Conservation (phyloP, 1,139 yeast species). For the Yamadazyma taylorii region DNA sequence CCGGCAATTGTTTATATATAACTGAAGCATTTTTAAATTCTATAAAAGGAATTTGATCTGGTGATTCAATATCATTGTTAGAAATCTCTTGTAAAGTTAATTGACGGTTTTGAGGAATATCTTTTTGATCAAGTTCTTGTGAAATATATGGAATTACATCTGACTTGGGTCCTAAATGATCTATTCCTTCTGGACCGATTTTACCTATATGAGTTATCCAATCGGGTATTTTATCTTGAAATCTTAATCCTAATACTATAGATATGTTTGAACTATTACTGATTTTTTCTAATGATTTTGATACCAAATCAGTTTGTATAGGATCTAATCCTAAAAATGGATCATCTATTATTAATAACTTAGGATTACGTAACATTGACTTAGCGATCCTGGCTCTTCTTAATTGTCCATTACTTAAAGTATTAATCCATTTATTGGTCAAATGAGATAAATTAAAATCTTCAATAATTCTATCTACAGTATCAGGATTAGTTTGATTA, state of each 20-base stretch:
- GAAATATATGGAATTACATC: constrained; percentile 18
- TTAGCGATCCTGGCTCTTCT: constrained; percentile 86
- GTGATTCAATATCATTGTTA: not conserved
- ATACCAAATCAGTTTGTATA: constrained; percentile 58
- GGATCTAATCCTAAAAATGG: constrained; percentile 93
- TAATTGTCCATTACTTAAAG: constrained; percentile 90
- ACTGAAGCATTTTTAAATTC: constrained; percentile 67
- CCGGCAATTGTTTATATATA: constrained; percentile 59
- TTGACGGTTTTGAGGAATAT: constrained; percentile 4
- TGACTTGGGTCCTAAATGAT: constrained; percentile 44
- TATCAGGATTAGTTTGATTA: constrained; percentile 16
- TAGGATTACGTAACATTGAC: constrained; percentile 65
- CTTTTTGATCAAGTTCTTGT: constrained; percentile 5
- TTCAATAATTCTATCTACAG: constrained; percentile 43
- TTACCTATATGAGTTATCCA: constrained; percentile 78
- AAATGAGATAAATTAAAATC: constrained; percentile 57
- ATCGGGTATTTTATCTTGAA: constrained; percentile 70
- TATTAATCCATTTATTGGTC: constrained; percentile 74
- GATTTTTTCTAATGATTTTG: constrained; percentile 36
- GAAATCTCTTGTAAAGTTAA: constrained; percentile 4
- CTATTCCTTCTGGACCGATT: constrained; percentile 55
- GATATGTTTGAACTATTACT: constrained; percentile 27
- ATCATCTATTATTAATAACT: constrained; percentile 74
- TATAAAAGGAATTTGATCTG: constrained; percentile 37
- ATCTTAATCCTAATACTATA: constrained; percentile 70